Evolutionary conservation across 106 monocot species (phyloP).

Genomic region (Narthecium ossifragum): DNA sequence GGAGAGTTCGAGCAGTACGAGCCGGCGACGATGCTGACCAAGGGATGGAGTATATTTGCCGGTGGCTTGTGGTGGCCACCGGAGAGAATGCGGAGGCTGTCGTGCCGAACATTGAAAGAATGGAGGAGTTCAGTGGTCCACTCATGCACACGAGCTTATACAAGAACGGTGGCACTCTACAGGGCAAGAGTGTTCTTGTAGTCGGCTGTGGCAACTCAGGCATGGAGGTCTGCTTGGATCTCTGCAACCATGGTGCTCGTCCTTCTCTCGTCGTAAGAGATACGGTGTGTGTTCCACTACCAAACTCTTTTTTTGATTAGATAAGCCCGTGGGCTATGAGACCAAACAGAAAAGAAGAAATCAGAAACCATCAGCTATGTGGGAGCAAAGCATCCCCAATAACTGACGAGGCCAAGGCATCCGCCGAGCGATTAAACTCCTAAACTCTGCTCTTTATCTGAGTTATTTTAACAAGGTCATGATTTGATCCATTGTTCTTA

Average conservation of each 20-base stretch:
- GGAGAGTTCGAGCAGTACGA: neutral
- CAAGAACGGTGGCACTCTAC: neutral
- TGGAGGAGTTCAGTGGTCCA: neutral
- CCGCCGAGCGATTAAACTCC: no score
- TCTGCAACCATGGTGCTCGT: slow-evolving; percentile 6
- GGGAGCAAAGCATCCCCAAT: no score
- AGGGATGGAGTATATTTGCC: neutral
- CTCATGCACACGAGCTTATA: slow-evolving; percentile 7
- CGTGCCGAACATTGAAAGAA: slow-evolving; percentile 1
- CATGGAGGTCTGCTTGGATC: slow-evolving; percentile 11
- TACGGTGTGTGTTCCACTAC: neutral
- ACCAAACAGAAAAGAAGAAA: no score
- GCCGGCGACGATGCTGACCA: neutral
- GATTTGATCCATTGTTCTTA: no score
- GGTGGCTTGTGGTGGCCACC: slow-evolving; percentile 2
- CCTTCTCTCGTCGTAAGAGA: slow-evolving; percentile 7
- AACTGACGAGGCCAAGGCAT: no score
- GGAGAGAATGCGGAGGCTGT: slow-evolving; percentile 11
- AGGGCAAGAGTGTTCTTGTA: slow-evolving; percentile 6
- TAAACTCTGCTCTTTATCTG: no score
- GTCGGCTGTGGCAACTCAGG: slow-evolving; percentile 3
- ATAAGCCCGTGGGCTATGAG: no score
- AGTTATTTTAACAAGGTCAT: no score
- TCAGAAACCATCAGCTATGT: no score
- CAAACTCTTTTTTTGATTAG: neutral